Evolutionary conservation across 148 eudicot species (phyloP).

Genomic region (Fagopyrum homotropicum): DNA sequence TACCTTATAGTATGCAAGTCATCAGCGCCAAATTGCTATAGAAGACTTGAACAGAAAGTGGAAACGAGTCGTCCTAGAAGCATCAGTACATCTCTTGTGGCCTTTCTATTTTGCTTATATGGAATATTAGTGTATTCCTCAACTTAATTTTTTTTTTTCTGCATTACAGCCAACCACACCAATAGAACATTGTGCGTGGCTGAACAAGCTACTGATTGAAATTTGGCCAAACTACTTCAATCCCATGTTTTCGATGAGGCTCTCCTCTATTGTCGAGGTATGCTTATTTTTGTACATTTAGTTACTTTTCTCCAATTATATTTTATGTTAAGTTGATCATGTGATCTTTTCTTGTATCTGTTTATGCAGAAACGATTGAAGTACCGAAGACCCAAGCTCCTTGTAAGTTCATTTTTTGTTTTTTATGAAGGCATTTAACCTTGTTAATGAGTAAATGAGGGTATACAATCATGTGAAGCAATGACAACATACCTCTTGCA

Average conservation of each 20-base stretch:
- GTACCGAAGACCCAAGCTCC: constrained; percentile 68
- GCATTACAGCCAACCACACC: constrained; percentile 72
- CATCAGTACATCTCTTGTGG: constrained; percentile 40
- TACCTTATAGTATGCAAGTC: constrained; percentile 54
- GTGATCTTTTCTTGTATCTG: constrained; percentile 6
- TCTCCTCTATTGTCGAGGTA: constrained; percentile 80
- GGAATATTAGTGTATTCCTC: constrained; percentile 9
- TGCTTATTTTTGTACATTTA: background rate
- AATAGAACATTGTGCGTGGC: constrained; percentile 93
- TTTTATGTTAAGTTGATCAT: background rate
- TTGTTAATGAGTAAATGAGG: constrained; percentile 5
- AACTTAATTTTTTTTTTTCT: background rate
- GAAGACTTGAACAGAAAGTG: constrained; percentile 90
- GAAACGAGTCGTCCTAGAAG: constrained; percentile 62
- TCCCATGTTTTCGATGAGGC: constrained; percentile 64
- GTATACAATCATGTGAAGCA: constrained; percentile 9
- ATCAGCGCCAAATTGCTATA: constrained; percentile 52
- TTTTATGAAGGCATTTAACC: background rate
- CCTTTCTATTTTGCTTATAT: constrained; percentile 10
- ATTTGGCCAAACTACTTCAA: constrained; percentile 78
- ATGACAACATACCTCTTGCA: constrained; percentile 26
- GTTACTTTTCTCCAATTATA: background rate
- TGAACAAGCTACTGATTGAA: constrained; percentile 77
- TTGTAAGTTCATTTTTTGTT: constrained; percentile 41
- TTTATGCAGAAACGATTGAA: constrained; percentile 81